phyloP scores from a whole-genome alignment of 2,329 filamentous ascomycete genomes.

The Cercospora zeina region DNA sequence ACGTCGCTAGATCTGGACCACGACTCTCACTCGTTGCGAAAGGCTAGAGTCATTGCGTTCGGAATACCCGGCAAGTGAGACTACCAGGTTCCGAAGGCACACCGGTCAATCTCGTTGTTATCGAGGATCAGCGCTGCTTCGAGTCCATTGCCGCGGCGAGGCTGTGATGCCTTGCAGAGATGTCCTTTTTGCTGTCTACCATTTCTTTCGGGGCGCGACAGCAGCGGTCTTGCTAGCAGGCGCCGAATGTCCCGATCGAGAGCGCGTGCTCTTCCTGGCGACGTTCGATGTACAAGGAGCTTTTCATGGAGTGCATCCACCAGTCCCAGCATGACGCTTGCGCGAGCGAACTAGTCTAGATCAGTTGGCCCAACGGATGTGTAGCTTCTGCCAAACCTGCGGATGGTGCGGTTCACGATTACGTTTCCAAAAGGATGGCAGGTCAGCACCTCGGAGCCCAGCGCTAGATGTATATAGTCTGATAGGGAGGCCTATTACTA shows the following conservation, averaged over 20 bases:
- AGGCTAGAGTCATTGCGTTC: neutral
- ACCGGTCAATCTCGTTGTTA: conserved; percentile 35
- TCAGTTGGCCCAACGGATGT: neutral
- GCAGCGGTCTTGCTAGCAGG: conserved; percentile 33
- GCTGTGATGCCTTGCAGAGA: conserved; percentile 28
- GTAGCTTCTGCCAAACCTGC: conserved; percentile 4
- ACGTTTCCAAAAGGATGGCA: no score
- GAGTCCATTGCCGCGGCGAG: conserved; percentile 34
- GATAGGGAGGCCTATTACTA: no score
- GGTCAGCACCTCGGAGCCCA: no score
- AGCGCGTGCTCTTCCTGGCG: conserved; percentile 1
- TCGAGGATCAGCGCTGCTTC: conserved; percentile 39
- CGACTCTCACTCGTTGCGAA: neutral
- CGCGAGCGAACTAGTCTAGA: neutral
- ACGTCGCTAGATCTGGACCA: conserved; percentile 1
- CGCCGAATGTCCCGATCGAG: conserved; percentile 35
- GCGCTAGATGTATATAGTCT: no score
- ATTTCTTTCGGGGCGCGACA: conserved; percentile 37
- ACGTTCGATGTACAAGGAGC: conserved; percentile 10
- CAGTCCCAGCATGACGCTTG: neutral
- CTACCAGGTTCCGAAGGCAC: conserved; percentile 35
- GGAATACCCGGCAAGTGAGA: conserved; percentile 29
- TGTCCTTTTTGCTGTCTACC: conserved; percentile 28
- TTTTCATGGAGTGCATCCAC: conserved; percentile 1
- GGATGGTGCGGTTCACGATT: no score